Conservation (phyloP, 1,284 basidiomycete genomes). For the Pascua sp. region DNA sequence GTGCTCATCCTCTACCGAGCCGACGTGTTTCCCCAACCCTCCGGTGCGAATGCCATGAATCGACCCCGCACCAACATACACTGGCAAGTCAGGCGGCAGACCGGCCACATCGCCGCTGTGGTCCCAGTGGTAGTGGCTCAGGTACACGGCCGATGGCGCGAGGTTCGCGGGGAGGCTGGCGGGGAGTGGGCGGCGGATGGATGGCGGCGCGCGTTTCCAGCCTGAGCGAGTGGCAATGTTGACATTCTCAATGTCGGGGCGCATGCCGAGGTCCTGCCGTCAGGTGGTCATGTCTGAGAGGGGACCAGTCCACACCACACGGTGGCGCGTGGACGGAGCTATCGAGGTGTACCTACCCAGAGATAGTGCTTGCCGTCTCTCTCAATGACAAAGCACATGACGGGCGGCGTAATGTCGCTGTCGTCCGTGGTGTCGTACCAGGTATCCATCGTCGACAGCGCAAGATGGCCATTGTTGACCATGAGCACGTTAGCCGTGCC, state of each 20-base stretch:
- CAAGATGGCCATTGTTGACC: conserved; percentile 7
- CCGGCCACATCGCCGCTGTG: conserved; percentile 3
- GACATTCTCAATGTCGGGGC: conserved; percentile 1
- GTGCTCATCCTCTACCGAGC: background rate
- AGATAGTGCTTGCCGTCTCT: conserved; percentile 8
- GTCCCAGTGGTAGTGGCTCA: conserved; percentile 11
- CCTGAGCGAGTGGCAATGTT: background rate
- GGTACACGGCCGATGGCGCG: conserved; percentile 2
- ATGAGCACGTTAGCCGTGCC: conserved; percentile 1
- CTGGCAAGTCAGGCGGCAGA: background rate
- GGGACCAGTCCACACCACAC: too few relatives aligned
- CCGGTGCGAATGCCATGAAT: background rate
- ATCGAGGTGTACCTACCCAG: background rate
- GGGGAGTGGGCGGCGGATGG: background rate
- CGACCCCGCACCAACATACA: conserved; percentile 4
- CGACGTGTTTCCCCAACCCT: background rate
- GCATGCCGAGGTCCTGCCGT: conserved; percentile 9
- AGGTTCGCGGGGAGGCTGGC: background rate
- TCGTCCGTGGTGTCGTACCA: conserved; percentile 4
- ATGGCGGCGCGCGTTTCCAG: background rate
- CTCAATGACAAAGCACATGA: conserved; percentile 8
- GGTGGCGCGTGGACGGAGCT: background rate
- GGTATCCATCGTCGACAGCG: background rate
- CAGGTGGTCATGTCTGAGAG: background rate
- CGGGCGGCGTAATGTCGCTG: background rate